Base-by-base conservation (phyloP, 257 asterid genomes). In the Fraxinus cuspidata region DNA sequence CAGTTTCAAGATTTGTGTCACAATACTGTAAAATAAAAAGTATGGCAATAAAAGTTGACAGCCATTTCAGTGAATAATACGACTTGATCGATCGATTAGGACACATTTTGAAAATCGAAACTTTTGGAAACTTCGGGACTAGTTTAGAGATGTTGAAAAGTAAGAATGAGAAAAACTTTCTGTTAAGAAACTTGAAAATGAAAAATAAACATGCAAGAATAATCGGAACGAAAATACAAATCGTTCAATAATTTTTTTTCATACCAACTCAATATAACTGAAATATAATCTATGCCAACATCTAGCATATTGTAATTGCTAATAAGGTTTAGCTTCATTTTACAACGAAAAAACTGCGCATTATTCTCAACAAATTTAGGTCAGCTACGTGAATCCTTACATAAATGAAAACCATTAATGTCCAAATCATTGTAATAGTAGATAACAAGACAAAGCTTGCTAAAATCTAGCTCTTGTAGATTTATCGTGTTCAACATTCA, bases 391-490 rank as follows among this genome's bases (percentile, higher is more conserved):
- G 56, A 47, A 47, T 47, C 56, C 12, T 47, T 47, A 13, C 53
- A 15, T 44, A 47, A 47, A 13, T 47, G 56, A 47, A 47, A 6
- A 19, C n/a, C 53, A 12, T 44, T 15, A 15, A 15, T 44, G n/a
- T 53, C 63, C 21, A 53, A 1, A 53, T 19, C 64, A 47, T 4
- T 1, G 56, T 53, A 18, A 53, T 19, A 53, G 7, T 19, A 53
- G 53, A 79, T 70, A 75, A 64, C 74, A 83, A 81, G 42, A 34
- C 76, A 70, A 47, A 76, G 13, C 82, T 69, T 80, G 83, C 80
- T 44, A 74, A 79, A 56, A 77, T 75, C 83, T 83, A 56, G 74
- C 73, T 81, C 81, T 79, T 73, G 37, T 66, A 81, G 81, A 83
- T 80, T 49, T 37, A 78, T 70, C 79, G 74, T 70, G 56, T 79